phyloP scores from a whole-genome alignment of 495 filamentous ascomycete genomes.

The Penicillium daleae region DNA sequence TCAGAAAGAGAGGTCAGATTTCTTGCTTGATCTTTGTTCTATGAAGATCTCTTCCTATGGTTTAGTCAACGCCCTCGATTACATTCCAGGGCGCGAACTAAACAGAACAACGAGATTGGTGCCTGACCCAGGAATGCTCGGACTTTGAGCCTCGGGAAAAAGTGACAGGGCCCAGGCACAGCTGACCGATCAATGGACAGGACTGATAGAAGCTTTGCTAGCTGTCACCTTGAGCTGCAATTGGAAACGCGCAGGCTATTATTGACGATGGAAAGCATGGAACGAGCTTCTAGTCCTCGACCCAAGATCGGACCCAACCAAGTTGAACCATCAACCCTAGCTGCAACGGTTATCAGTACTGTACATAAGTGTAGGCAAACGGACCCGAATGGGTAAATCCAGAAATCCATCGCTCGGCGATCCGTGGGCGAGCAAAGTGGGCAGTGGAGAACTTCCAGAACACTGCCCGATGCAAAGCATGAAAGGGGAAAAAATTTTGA shows the following conservation, averaged over 20 bases:
- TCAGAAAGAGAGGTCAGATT: neutral
- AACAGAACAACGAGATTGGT: neutral
- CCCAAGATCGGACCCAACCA: constrained; percentile 2
- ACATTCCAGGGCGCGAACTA: neutral
- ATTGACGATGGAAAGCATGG: neutral
- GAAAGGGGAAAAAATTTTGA: neutral
- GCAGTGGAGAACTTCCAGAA: constrained; percentile 26
- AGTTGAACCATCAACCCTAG: too few relatives aligned
- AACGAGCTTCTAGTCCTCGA: neutral
- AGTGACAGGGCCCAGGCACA: neutral
- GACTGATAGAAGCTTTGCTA: neutral
- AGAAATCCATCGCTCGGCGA: constrained; percentile 11
- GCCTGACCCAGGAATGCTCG: neutral
- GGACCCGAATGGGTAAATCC: constrained; percentile 24
- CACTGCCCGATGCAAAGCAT: constrained; percentile 15
- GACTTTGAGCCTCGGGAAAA: neutral
- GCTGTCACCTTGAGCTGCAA: neutral
- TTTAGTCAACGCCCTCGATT: neutral
- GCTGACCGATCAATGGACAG: neutral
- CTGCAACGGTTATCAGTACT: too few relatives aligned
- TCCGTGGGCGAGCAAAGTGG: neutral
- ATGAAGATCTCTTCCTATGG: neutral
- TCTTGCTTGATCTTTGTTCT: neutral
- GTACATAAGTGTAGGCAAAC: constrained; percentile 13
- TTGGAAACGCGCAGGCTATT: constrained; percentile 2